Evolutionary conservation across 306 rosid genomes (phyloP), one percentile per base, ranked within the genome.

Genomic region (Abrus pulchellus): DNA sequence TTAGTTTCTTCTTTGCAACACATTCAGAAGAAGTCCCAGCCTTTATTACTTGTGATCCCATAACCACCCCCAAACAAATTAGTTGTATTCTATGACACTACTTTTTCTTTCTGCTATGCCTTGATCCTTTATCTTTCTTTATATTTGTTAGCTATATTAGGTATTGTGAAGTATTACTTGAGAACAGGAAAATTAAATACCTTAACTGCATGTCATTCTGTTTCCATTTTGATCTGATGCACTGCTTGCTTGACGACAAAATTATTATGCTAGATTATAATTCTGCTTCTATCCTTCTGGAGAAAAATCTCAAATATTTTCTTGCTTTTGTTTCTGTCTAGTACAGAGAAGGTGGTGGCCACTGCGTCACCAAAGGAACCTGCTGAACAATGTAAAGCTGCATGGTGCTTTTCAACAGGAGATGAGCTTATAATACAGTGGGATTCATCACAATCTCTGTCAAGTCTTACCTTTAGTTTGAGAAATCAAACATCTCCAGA

Each of bases 321-420:
- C 9, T 76, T 79, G 68, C 48, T 64, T 62, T 64, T 78, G 83
- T 90, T 88, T 79, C 80, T 86, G 87, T 91, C 92, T 87, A 91
- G 97, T 86, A 82, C 97, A 95, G 99, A 81, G 90, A 93, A 89
- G 85, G 85, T 95, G 84, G 97, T 91, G 41, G 99, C 91, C 84
- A 91, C 96, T 7, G 97, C 97, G 53, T 86, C 89, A 62, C 98
- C 99, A 64, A 90, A 89, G 90, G 92, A 95, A 76, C 78, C 87
- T 33, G 75, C 76, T 1, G 97, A 89, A 66, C 94, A 84, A 87
- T 87, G 92, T 87, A 84, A 83, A 69, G 93, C 93, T 43, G 86
- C 86, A 7, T 95, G 99, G 99, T 5, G 12, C 28, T 88, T 93
- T 87, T 93, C 97, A 48, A 93, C 97, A 1, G 97, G 97, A 68